phyloP scores from a whole-genome alignment of 139 green algal species.

The Chlamydomonas eustigma region DNA sequence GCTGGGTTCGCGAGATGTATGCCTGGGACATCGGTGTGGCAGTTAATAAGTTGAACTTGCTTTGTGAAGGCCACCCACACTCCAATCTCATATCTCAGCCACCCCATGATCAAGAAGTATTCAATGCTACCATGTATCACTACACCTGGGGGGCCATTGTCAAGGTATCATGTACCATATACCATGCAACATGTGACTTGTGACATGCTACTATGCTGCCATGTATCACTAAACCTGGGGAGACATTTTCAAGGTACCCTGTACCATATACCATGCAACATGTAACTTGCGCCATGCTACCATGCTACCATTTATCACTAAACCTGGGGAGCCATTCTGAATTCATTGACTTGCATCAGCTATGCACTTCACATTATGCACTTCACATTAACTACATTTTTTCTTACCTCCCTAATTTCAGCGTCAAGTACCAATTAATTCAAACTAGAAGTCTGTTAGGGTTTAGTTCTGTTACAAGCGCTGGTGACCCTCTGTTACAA shows the following conservation, averaged over 20 bases:
- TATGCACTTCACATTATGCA: too few relatives aligned
- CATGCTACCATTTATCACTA: conserved; percentile 85
- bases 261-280: too few relatives aligned
- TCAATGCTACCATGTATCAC: conserved; percentile 76
- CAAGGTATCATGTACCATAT: too few relatives aligned
- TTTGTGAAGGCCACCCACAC: conserved; percentile 18
- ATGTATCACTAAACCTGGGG: conserved; percentile 93
- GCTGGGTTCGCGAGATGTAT: conserved; percentile 92
- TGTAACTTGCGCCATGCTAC: too few relatives aligned
- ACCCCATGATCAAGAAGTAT: conserved; percentile 63
- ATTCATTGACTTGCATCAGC: too few relatives aligned
- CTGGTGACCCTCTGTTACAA: too few relatives aligned
- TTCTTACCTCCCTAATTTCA: too few relatives aligned
- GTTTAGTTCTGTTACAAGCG: too few relatives aligned
- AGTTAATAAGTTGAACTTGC: conserved; percentile 46
- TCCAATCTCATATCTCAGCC: conserved; percentile 75
- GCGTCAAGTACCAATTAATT: too few relatives aligned
- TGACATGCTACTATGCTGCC: conserved; percentile 60
- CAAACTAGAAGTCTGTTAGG: too few relatives aligned
- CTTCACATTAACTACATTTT: too few relatives aligned
- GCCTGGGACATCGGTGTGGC: conserved; percentile 64
- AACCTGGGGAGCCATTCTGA: conserved; percentile 72
- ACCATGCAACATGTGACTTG: too few relatives aligned
- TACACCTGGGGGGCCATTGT: conserved; percentile 83
- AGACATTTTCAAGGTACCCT: conserved; percentile 38